Base-by-base conservation (phyloP, 1,139 yeast species). In the Pichia inconspicua region DNA sequence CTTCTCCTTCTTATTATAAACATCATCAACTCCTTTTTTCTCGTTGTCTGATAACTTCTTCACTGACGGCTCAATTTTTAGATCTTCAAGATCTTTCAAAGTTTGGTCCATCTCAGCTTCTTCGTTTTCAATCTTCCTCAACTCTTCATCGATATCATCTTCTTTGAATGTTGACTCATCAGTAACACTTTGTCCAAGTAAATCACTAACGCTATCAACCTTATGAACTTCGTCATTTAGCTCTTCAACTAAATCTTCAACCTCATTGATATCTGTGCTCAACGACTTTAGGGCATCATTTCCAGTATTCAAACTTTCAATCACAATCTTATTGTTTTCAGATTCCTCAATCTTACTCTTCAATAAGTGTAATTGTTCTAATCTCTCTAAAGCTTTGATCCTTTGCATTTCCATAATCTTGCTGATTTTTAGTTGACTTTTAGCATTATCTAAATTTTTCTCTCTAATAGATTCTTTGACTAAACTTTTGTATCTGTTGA, bases 341-440 rank as follows among this genome's bases (percentile, higher is more conserved):
- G 79, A 73, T 43, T 75, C 77, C 52, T 74, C 69, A 35, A 77
- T 69, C 51, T 71, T 74, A 34, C 60, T 46, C 42, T 73, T 53
- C 9, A 75, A 57, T 2, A 60, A 50, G 4, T 57, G 54, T 45
- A 76, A 57, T 44, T 72, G 71, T 41, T 60, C 64, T 25, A 65
- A 58, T 8, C 69, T 61, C 7, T 46, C 48, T 1, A 58, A 48
- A 1, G 69, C 59, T 25, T 58, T 59, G 2, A 61, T 57, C 30
- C 68, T 59, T 1, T 74, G 69, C 9, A 53, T 49, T 19, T 53
- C 51, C 14, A 67, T 44, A 6, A 55, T 25, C 43, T 58, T 58
- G 44, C 62, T 59, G 9, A 58, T 35, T 31, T 50, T 57, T 6
- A 62, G 49, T 42, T 57, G 57, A 25, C 55, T 49, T 41, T 53